Conservation (phyloP, 2,329 filamentous ascomycete species). For the Alternaria ethzedia region DNA sequence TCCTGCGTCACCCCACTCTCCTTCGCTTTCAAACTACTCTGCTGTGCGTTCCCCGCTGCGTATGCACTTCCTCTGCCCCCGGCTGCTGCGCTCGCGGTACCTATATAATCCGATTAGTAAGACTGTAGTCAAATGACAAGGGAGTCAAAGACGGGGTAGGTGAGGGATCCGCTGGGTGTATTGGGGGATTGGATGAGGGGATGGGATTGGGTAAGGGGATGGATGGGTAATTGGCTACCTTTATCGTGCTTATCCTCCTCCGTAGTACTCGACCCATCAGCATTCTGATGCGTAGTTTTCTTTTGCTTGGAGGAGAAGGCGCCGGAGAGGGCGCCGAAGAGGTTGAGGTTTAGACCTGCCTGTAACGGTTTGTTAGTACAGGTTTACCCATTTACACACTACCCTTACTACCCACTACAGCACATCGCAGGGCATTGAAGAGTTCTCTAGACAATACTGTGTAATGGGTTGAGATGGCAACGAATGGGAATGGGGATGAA, state of each 20-base stretch:
- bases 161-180: not conserved
- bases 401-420: no score
- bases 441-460: no score
- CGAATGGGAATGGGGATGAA: not conserved
- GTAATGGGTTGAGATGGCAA: no score
- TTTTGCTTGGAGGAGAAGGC: slow-evolving; percentile 36
- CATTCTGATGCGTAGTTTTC: slow-evolving; percentile 38
- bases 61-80: slow-evolving; percentile 29
- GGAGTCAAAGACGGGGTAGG: accelerated
- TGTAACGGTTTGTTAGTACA: not conserved
- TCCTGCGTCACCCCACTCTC: slow-evolving; percentile 4
- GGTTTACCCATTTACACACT: no score
- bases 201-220: not conserved
- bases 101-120: slow-evolving; percentile 1
- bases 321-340: slow-evolving; percentile 45
- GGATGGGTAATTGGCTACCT: slow-evolving; percentile 13
- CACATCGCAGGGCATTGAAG: no score
- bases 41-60: slow-evolving; percentile 25
- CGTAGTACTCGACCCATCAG: slow-evolving; percentile 30
- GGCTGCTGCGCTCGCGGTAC: slow-evolving; percentile 26
- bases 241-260: slow-evolving; percentile 32
- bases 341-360: slow-evolving; percentile 45
- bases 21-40: slow-evolving; percentile 19
- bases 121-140: not conserved
- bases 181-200: not conserved